Percentiles rank a stretch among this genome's conserved stretches.
Evolutionary conservation across 768 basidiomycete genomes (phyloP).

Genomic region (Gymnopilus junonius): DNA sequence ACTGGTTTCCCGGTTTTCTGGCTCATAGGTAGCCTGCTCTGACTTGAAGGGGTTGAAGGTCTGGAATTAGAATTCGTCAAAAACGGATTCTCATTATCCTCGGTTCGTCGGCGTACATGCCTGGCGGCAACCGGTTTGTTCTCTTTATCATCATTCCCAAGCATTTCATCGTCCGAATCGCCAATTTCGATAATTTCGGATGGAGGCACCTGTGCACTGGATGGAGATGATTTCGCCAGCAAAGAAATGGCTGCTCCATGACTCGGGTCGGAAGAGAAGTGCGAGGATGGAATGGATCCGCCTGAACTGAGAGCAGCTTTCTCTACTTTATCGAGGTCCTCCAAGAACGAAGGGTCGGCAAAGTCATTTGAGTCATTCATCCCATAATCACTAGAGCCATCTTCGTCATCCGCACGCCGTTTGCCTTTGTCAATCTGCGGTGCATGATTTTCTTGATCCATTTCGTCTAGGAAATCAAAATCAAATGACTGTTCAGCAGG

Average conservation of each 20-base stretch:
- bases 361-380: conserved; percentile 26
- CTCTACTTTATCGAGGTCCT: conserved; percentile 34
- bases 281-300: not conserved
- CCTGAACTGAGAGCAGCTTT: conserved; percentile 15
- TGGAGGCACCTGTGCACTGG: not conserved
- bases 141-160: conserved; percentile 64
- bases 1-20: conserved; percentile 23
- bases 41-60: not conserved
- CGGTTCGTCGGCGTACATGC: conserved; percentile 49
- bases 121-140: conserved; percentile 58
- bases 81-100: conserved; percentile 6
- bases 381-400: conserved; percentile 27
- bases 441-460: conserved; percentile 19
- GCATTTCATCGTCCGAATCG: conserved; percentile 44
- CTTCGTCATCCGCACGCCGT: conserved; percentile 11
- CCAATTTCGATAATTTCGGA: conserved; percentile 43
- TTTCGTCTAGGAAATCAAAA: conserved; percentile 30
- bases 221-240: not conserved
- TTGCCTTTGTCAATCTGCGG: conserved; percentile 24
- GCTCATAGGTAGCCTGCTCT: conserved; percentile 6
- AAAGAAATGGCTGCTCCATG: not conserved
- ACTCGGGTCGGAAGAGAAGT: not conserved
- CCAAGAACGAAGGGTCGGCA: conserved; percentile 24
- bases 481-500: conserved; percentile 28
- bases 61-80: not conserved